Evolutionary conservation across 2,329 filamentous ascomycete species (phyloP).

Genomic region (Diaporthe amygdali): DNA sequence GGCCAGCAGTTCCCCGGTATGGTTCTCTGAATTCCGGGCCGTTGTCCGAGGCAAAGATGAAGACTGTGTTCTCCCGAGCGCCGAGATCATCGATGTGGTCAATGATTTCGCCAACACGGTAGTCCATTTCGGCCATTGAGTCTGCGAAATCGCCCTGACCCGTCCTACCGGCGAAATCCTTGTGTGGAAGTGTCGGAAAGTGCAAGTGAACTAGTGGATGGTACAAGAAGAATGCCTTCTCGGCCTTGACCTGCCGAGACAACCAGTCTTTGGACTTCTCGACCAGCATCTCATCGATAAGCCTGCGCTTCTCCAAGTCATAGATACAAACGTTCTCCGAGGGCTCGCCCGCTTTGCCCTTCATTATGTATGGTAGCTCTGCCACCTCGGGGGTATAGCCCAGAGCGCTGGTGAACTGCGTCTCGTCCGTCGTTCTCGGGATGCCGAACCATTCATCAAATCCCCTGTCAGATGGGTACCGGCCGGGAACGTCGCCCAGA

Average conservation of each 20-base stretch:
- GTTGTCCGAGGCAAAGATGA: constrained; percentile 43
- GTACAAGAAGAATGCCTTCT: constrained; percentile 38
- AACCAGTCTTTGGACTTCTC: constrained; percentile 39
- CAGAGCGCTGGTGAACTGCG: constrained; percentile 38
- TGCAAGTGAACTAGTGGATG: constrained; percentile 40
- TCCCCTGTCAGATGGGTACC: constrained; percentile 40
- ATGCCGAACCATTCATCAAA: constrained; percentile 45
- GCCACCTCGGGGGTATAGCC: constrained; percentile 39
- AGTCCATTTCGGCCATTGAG: constrained; percentile 40
- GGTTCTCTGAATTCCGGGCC: constrained; percentile 40
- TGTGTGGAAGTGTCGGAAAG: constrained; percentile 39
- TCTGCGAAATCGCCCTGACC: constrained; percentile 38
- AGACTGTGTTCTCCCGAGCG: constrained; percentile 36
- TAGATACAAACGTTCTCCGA: constrained; percentile 39
- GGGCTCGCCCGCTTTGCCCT: constrained; percentile 30
- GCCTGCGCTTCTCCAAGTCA: constrained; percentile 35
- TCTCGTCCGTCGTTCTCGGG: constrained; percentile 42
- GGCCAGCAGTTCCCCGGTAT: constrained; percentile 38
- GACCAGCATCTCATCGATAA: constrained; percentile 40
- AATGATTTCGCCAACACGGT: constrained; percentile 37
- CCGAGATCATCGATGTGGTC: constrained; percentile 37
- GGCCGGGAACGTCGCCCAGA: constrained; percentile 38
- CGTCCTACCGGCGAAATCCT: constrained; percentile 35
- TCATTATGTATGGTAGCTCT: constrained; percentile 41
- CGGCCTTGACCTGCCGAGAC: constrained; percentile 29